Evolutionary conservation across 148 eudicot species (phyloP), one percentile per base, ranked within the genome.

Genomic region (Fallopia convolvulus): DNA sequence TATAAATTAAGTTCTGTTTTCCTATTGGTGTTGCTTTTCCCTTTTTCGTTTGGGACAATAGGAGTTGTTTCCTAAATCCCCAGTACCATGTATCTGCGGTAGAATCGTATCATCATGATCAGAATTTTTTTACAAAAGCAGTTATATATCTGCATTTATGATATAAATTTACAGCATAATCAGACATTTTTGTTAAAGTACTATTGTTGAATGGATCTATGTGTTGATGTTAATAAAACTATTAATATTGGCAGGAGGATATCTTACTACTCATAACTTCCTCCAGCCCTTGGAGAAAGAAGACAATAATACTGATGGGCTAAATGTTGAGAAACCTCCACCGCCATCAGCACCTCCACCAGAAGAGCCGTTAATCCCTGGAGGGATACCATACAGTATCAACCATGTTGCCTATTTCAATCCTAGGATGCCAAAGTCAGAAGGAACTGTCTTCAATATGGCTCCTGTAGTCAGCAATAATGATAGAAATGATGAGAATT

Each of bases 301-400:
- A 70, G 96, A 85, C 77, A 82, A 71, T 75, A 82, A 71, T 75
- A 49, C 61, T 40, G 79, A 74, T 48, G 91, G 84, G 70, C 77
- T 84, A 58, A 79, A 81, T 23, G 56, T 80, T 10, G 89, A 91
- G 79, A 93, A 87, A 82, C 87, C 88, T 79, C 87, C 80, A 42
- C 83, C 82, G 36, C 83, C 82, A 73, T 56, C 83, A n/a, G 84
- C 79, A 58, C 87, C 84, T 47, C 53, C 86, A 52, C 80, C 88
- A 5, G 79, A 83, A 26, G 92, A 90, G 83, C 98, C 85, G 75
- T 55, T 87, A 72, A 90, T 92, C 70, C 97, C 93, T 17, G 95
- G 97, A 70, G 96, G 98, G 23, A 87, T 90, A 79, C 86, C 97
- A 18, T 94, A 92, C 76, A 89, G 90, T 79, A 92, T 91, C 73